Evolutionary conservation across 176 grass and related monocot species (phyloP).

Genomic region (Ampelocalamus luodianensis): DNA sequence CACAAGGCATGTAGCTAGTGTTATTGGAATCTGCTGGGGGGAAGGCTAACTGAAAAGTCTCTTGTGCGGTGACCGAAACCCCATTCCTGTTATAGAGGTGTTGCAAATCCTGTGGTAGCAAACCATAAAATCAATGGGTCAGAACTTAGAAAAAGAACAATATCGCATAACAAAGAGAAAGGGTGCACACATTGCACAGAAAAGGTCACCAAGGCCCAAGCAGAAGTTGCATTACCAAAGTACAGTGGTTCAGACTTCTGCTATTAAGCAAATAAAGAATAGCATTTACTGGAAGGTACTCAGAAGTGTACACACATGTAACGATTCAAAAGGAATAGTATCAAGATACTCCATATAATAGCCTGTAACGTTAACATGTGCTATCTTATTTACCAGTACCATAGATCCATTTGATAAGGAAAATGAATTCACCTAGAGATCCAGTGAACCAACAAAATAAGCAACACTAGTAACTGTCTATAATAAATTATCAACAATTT

Average conservation of each 20-base stretch:
- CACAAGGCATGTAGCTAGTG: slow-evolving; percentile 20
- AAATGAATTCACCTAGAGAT: background rate
- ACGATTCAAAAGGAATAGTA: slow-evolving; percentile 12
- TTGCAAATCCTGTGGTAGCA: slow-evolving; percentile 53
- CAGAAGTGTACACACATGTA: background rate
- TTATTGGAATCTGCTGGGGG: slow-evolving; percentile 37
- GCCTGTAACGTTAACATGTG: background rate
- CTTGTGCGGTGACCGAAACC: background rate
- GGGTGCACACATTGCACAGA: background rate
- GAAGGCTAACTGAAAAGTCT: slow-evolving; percentile 14
- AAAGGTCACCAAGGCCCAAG: background rate
- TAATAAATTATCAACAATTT: slow-evolving; percentile 4
- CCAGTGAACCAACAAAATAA: slow-evolving; percentile 1
- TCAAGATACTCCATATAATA: background rate
- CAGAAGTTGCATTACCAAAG: slow-evolving; percentile 17
- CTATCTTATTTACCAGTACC: background rate
- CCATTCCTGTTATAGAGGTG: slow-evolving; percentile 57
- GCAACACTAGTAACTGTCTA: background rate
- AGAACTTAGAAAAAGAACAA: slow-evolving; percentile 30
- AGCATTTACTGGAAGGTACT: background rate
- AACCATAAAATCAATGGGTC: slow-evolving; percentile 4
- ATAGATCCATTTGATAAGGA: background rate
- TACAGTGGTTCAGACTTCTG: background rate
- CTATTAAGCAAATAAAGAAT: background rate
- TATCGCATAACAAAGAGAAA: background rate